Base-by-base conservation (phyloP, 345 rosid genomes). In the Aurinia saxatilis region DNA sequence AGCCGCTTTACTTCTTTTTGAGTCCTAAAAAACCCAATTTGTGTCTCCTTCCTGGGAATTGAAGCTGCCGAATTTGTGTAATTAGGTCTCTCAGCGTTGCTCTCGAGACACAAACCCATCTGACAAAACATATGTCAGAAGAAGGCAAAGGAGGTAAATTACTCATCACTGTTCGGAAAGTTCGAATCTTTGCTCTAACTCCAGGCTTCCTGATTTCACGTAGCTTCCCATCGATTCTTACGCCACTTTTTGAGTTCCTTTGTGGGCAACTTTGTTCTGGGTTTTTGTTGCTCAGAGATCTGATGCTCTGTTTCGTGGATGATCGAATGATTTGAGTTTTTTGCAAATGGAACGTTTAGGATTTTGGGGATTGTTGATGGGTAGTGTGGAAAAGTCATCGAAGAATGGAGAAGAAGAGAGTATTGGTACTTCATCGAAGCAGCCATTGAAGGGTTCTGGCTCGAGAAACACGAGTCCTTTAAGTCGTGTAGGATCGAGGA, bases 381-480 rank as follows among this genome's bases (percentile, higher is more conserved):
- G 65, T 68, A 76, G 72, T 48, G 63, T 66, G 50, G 85, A 75
- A 51, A 74, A 76, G 57, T 62, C 83, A 61, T 56, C 42, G 11
- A 72, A 55, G 59, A 61, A 54, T 46, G 58, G 65, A 13, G 81
- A 70, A 1, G 86, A 81, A 21, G 87, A 77, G 63, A 66, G 72
- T 66, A n/a, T n/a, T n/a, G n/a, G n/a, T n/a, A n/a, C n/a, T n/a
- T 78, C 75, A 55, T 82, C 84, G 58, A 81, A 79, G 77, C 90
- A 79, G 77, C 90, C 95, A 8, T 55, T 82, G 63, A 76, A 81
- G 70, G 79, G 81, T 38, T 80, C 81, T 69, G 81, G 86, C 9
- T 82, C 85, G n/a, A 81, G 95, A 67, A 81, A 86, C 57, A 79
- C 88, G 1, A 91, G 95, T 29, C 96, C 98, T 34, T 56, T 81